Evolutionary conservation across 768 basidiomycete genomes (phyloP).

Genomic region (Russula sp.): DNA sequence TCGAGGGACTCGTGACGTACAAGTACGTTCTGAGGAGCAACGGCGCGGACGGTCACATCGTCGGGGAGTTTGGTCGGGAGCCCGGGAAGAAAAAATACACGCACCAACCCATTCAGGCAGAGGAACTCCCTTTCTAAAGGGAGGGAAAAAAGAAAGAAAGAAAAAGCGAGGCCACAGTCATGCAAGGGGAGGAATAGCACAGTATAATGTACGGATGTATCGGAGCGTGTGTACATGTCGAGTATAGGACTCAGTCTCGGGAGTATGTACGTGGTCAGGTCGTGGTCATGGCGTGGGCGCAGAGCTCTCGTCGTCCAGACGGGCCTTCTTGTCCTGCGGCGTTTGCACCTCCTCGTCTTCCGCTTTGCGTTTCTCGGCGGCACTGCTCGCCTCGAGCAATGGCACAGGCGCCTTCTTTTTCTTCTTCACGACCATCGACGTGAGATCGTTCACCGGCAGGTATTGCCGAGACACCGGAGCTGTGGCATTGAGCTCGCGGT

Average conservation of each 20-base stretch:
- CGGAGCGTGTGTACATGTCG: background rate
- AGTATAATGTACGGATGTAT: conserved; percentile 9
- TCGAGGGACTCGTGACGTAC: conserved; percentile 91
- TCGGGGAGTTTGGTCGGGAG: conserved; percentile 74
- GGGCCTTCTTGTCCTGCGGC: conserved; percentile 57
- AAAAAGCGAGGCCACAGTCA: no score
- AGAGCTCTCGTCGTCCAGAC: conserved; percentile 38
- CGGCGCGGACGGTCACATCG: conserved; percentile 69
- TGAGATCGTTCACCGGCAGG: conserved; percentile 69
- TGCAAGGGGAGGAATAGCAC: background rate
- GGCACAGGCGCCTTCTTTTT: conserved; percentile 46
- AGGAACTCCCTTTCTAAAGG: conserved; percentile 40
- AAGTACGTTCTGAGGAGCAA: conserved; percentile 89
- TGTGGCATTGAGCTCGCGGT: conserved; percentile 54
- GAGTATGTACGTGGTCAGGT: background rate
- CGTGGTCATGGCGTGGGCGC: conserved; percentile 14
- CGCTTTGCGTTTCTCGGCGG: conserved; percentile 58
- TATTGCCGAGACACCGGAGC: conserved; percentile 26
- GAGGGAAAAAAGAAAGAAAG: background rate
- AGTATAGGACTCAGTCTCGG: background rate
- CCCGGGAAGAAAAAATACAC: conserved; percentile 66
- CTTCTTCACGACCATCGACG: conserved; percentile 82
- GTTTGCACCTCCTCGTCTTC: conserved; percentile 46
- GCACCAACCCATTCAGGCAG: conserved; percentile 44
- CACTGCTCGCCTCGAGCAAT: conserved; percentile 26